Evolutionary conservation across 2,329 filamentous ascomycete species (phyloP), one percentile per base, ranked within the genome.

Genomic region (Fusarium begoniae): DNA sequence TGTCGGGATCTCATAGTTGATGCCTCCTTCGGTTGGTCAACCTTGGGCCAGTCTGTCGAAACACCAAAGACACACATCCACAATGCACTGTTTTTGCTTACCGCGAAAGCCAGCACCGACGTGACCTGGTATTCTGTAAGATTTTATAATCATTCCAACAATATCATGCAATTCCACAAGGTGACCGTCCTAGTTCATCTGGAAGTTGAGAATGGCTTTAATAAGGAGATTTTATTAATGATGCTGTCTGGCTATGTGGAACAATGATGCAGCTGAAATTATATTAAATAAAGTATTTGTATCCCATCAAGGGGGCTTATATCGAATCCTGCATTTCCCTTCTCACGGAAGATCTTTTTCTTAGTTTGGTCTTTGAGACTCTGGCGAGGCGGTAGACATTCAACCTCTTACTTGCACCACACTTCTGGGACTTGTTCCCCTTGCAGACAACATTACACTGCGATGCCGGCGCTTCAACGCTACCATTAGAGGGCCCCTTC

Each of bases 361-460:
- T 43, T 10, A 37, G 5, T 40, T 73, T 73, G 17, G 40, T 69
- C 22, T 66, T 66, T 12, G 43, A 54, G 8, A 57, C 60, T 8
- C 20, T 62, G 3, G 20, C 67, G 7, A 75, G 45, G 38, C 61
- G 74, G 24, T 76, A 77, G 28, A 77, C 75, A 8, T 66, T 77
- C 3, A 77, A 40, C 10, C 61, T 66, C 15, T 63, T 64, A 6
- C 37, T 20, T 10, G 59, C 73, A 22, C 75, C 75, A 14, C 75
- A 77, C 22, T 66, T 66, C 26, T 75, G 54, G 3, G 45, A 30
- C 26, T 63, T 67, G 12, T 77, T 55, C 4, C 75, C 75, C 18
- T 63, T 70, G 54, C 75, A 77, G 20, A 28, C 2, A n/a, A 74
- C 50, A 15, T 38, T 62, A 14, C 75, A 77, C 17, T 72, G 40